Percentiles rank a stretch among this genome's conserved stretches.
Evolutionary conservation across 2,329 filamentous ascomycete species (phyloP).

Genomic region (Chaetomium globosum): DNA sequence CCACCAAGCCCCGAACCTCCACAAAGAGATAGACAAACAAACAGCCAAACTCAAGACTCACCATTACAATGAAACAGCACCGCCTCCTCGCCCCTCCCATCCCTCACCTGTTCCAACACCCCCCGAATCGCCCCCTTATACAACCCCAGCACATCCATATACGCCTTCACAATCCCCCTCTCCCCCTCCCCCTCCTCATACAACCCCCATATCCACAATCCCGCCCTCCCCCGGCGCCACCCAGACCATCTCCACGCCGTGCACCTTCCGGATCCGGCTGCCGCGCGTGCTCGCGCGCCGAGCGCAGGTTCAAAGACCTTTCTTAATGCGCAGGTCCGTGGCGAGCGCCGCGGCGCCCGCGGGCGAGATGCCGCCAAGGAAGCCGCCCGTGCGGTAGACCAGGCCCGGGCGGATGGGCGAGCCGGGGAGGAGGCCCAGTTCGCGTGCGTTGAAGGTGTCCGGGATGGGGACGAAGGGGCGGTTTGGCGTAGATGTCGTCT

Average conservation of each 20-base stretch:
- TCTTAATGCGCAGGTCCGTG: slow-evolving; percentile 44
- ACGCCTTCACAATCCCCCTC: slow-evolving; percentile 50
- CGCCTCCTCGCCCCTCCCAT: slow-evolving; percentile 47
- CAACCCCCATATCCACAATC: slow-evolving; percentile 43
- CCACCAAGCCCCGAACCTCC: not conserved
- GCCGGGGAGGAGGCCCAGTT: slow-evolving; percentile 50
- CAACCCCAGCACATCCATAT: slow-evolving; percentile 49
- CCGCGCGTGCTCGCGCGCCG: slow-evolving; percentile 46
- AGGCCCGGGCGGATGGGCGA: slow-evolving; percentile 45
- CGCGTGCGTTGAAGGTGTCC: slow-evolving; percentile 56
- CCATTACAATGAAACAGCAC: slow-evolving; percentile 60
- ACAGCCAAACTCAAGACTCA: slow-evolving; percentile 40
- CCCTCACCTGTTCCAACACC: slow-evolving; percentile 53
- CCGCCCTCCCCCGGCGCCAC: slow-evolving; percentile 44
- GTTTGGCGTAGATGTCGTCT: slow-evolving; percentile 42
- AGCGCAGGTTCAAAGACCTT: slow-evolving; percentile 59
- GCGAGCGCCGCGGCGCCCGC: slow-evolving; percentile 45
- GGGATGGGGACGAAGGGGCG: slow-evolving; percentile 53
- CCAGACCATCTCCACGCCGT: slow-evolving; percentile 53
- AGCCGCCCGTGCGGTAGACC: slow-evolving; percentile 52
- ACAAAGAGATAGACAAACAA: slow-evolving; percentile 14
- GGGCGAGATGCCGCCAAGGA: slow-evolving; percentile 42
- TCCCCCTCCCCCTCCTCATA: slow-evolving; percentile 53
- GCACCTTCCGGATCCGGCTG: slow-evolving; percentile 50
- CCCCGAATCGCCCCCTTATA: slow-evolving; percentile 48